These are phyloP conservation scores for Acacia pycnantha DNA, from an alignment of 331 rosid species.

Conservation along the genomic window DNA sequence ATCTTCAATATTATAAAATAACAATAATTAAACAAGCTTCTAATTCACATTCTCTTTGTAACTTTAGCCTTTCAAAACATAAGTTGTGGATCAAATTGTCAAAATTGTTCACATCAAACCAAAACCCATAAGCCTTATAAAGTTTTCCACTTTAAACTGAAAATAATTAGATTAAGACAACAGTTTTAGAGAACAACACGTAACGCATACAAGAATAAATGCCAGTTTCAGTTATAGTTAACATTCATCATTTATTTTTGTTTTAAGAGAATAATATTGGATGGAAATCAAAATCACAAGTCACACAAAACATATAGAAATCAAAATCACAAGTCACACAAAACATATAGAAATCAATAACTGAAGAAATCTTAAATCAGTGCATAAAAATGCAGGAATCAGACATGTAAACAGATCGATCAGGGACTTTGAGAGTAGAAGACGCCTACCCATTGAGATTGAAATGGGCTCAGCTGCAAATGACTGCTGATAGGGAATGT, in stretches of 20 bases:
- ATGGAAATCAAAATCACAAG: neutral
- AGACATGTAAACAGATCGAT: slow-evolving; percentile 34
- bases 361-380: neutral
- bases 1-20: neutral
- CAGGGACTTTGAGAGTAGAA: slow-evolving; percentile 24
- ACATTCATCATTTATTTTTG: neutral
- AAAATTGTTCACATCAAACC: slow-evolving; percentile 25
- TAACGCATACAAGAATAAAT: slow-evolving; percentile 26
- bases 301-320: neutral
- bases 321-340: neutral
- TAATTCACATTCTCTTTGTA: slow-evolving; percentile 5
- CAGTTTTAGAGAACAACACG: neutral
- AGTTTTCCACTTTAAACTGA: slow-evolving; percentile 17
- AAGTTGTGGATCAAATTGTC: slow-evolving; percentile 26
- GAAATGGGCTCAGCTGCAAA: slow-evolving; percentile 7
- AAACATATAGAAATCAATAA: neutral
- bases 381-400: slow-evolving; percentile 15
- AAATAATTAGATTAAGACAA: slow-evolving; percentile 12
- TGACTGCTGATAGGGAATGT: neutral
- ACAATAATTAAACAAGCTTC: slow-evolving; percentile 8
- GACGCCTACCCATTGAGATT: slow-evolving; percentile 32
- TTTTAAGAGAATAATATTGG: neutral
- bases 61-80: slow-evolving; percentile 19
- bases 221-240: slow-evolving; percentile 5
- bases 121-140: slow-evolving; percentile 20